Base-by-base conservation (phyloP, 768 basidiomycete species). In the Pleurotus platypus region DNA sequence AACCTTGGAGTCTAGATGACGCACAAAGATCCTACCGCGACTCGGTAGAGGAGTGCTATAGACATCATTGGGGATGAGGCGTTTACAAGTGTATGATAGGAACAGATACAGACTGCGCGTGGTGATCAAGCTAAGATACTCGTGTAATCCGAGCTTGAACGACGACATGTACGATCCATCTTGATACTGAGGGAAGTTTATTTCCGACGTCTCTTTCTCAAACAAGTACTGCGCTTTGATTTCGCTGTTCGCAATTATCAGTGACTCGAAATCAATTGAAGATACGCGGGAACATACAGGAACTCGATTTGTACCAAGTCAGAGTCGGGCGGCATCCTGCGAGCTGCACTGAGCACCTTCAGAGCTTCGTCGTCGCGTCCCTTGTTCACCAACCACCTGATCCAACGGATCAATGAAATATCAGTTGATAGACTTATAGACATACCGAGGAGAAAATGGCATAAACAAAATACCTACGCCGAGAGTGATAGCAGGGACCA, bases 331-430 rank as follows among this genome's bases (percentile, higher is more conserved):
- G 85, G 75, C 20, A 83, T 72, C 6, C 73, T 64, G 39, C 89
- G 83, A 15, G 86, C 81, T 16, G 68, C 70, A 62, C 86, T 86
- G 15, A 92, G 75, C 11, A 87, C 86, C 3, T 66, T 62, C 6
- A 90, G 74, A 2, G 86, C 86, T 68, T 92, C 89, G 5, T 90
- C 87, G 59, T 92, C 84, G 35, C 89, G 79, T 42, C 87, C 87
- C 66, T 85, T 74, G 63, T 89, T 87, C 53, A 92, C 80, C n/a
- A 92, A 77, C 87, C 87, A 89, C 61, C 86, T 84, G 46, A 2
- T 22, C 26, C 8, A 30, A 30, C 27, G 27, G 9, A 30, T 30
- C 26, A 22, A 57, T 58, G 18, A 56, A 30, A 16, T 20, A 30
- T 61, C 43, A 42, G 37, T 12, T 51, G 2, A 20, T 7, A 3